Evolutionary conservation across 345 rosid genomes (phyloP).

Genomic region (Tarenaya hassleriana): DNA sequence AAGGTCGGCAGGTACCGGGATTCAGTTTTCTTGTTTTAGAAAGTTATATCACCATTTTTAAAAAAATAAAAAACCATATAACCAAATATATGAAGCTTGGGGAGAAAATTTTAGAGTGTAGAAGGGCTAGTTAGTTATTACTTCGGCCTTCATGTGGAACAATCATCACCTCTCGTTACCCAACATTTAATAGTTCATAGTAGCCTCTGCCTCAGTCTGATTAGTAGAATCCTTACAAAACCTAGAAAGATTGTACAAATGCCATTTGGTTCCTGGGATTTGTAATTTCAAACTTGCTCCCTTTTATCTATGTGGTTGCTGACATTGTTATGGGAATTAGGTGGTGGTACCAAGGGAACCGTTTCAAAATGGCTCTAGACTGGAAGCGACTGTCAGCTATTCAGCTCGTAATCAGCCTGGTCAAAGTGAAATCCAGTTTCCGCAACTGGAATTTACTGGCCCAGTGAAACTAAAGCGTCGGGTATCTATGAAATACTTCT

Average conservation of each 20-base stretch:
- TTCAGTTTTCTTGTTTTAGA: not conserved
- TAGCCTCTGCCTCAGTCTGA: not conserved
- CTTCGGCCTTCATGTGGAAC: not conserved
- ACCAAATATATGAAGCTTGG: not conserved
- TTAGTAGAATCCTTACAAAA: slow-evolving; percentile 10
- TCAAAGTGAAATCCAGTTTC: slow-evolving; percentile 29
- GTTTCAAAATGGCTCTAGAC: slow-evolving; percentile 26
- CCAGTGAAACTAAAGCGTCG: slow-evolving; percentile 81
- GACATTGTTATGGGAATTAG: slow-evolving; percentile 20
- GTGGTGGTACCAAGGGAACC: slow-evolving; percentile 34
- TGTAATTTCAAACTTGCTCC: not conserved
- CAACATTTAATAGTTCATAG: slow-evolving; percentile 4
- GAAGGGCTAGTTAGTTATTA: slow-evolving; percentile 4
- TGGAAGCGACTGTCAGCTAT: slow-evolving; percentile 31
- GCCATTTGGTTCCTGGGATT: slow-evolving; percentile 9
- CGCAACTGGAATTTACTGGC: slow-evolving; percentile 32
- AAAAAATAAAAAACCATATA: not conserved
- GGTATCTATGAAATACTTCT: slow-evolving; percentile 42
- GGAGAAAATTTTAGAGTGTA: slow-evolving; percentile 1
- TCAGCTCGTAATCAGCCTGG: slow-evolving; percentile 26
- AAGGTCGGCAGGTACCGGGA: slow-evolving; percentile 45
- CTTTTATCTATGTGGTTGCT: slow-evolving; percentile 2
- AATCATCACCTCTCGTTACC: slow-evolving; percentile 1
- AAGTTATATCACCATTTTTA: not conserved
- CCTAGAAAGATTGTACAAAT: slow-evolving; percentile 4